Evolutionary conservation across 2,329 filamentous ascomycete species (phyloP), one percentile per base, ranked within the genome.

Genomic region (Fusarium torulosum): DNA sequence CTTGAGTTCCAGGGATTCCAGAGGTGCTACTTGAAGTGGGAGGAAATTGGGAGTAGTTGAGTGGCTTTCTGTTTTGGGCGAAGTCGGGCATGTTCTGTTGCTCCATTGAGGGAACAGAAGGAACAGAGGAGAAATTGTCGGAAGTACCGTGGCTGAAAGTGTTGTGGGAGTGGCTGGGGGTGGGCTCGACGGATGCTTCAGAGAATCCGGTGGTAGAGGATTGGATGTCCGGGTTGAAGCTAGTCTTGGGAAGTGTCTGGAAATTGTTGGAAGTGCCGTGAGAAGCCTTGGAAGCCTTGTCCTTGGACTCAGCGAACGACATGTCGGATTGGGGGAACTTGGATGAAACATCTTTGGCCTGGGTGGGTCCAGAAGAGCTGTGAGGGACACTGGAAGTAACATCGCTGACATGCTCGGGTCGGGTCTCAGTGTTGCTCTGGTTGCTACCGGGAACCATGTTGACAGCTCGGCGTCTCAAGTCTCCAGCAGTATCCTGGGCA

Each of bases 401-500:
- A 14, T 63, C 60, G 33, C 54, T 58, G 17, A 19, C 25, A 11
- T 44, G 41, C 10, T 27, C 13, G 3, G 46, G 3, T 17, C 33
- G 46, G 3, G 13, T 45, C 14, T 46, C 46, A 7, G 19, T 31
- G 15, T 43, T 38, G 6, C 21, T 31, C 14, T 51, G 19, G 42
- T 56, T 62, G 8, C 33, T 27, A 6, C 37, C 43, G 6, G 59
- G 58, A n/a, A 63, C 21, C 52, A 63, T 64, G n/a, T 63, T 63
- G 4, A 29, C 45, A 3, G 59, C 60, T 6, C 60, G 59, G 14
- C 44, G 59, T 7, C 53, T 27, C 2, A 69, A 15, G n/a, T 59
- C 42, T 1, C 42, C 49, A 7, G 59, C 63, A 1, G 66, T 67
- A 7, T 67, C 53, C 19, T 56, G 66, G 0, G 59, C 60, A 0